A percentile compares a stretch with the other conserved stretches of the same genome.
Evolutionary conservation across 768 basidiomycete species (phyloP).

Genomic region (Suillus weaverae): DNA sequence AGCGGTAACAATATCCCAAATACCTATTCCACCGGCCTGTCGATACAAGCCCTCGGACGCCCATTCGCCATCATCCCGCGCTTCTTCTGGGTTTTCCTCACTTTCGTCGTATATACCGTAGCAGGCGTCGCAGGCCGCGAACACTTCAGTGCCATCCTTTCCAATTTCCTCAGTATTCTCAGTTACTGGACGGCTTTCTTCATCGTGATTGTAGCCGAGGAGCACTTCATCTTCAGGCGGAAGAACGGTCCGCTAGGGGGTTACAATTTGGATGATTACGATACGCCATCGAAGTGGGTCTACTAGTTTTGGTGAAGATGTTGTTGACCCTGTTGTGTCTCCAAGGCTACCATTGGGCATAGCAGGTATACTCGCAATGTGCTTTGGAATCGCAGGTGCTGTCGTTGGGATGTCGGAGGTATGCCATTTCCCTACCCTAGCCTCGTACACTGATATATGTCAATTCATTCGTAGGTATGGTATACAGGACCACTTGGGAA

Average conservation of each 20-base stretch:
- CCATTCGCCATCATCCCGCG: slow-evolving; percentile 45
- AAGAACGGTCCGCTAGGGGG: slow-evolving; percentile 43
- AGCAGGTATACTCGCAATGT: slow-evolving; percentile 47
- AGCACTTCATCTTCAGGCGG: slow-evolving; percentile 48
- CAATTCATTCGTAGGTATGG: slow-evolving; percentile 33
- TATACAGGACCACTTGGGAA: slow-evolving; percentile 51
- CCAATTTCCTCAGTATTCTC: slow-evolving; percentile 43
- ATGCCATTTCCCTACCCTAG: not conserved
- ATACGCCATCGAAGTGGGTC: slow-evolving; percentile 36
- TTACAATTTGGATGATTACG: slow-evolving; percentile 53
- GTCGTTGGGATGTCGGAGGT: slow-evolving; percentile 54
- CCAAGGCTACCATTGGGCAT: slow-evolving; percentile 46
- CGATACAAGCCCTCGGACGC: slow-evolving; percentile 45
- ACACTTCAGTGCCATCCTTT: slow-evolving; percentile 44
- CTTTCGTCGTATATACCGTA: slow-evolving; percentile 40
- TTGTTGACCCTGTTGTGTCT: not conserved
- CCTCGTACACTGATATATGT: not conserved
- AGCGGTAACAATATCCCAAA: slow-evolving; percentile 43
- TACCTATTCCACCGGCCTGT: slow-evolving; percentile 48
- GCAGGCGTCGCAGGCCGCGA: slow-evolving; percentile 44
- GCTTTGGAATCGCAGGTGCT: slow-evolving; percentile 48
- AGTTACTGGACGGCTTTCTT: slow-evolving; percentile 51
- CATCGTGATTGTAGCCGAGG: slow-evolving; percentile 44
- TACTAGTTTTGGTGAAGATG: not conserved
- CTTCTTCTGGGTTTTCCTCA: slow-evolving; percentile 45